Evolutionary conservation across 352 stramenopile species (phyloP).

Genomic region (Phytophthora capsici): DNA sequence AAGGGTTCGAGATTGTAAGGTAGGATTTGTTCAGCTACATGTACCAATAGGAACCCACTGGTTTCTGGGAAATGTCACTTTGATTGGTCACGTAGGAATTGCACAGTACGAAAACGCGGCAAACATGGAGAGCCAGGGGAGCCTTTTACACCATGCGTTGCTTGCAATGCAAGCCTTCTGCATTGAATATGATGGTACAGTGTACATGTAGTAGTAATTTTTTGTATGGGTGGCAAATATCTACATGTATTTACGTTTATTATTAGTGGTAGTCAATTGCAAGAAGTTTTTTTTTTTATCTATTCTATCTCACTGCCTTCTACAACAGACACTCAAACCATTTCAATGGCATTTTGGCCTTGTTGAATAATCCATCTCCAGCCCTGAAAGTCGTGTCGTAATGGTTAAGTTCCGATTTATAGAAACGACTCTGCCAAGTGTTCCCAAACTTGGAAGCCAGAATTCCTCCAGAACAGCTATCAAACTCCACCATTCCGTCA

Average conservation of each 20-base stretch:
- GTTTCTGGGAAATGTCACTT: constrained; percentile 1
- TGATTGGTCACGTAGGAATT: not conserved
- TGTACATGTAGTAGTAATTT: too few relatives aligned
- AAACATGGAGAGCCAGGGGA: not conserved
- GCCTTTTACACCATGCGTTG: too few relatives aligned
- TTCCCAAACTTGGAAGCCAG: constrained; percentile 1
- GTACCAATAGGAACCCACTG: not conserved
- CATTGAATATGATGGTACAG: too few relatives aligned
- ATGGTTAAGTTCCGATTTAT: constrained; percentile 44
- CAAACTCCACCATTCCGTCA: constrained; percentile 35
- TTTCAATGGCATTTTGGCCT: constrained; percentile 51
- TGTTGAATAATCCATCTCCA: constrained; percentile 43
- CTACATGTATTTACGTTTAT: too few relatives aligned
- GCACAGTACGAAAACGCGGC: not conserved
- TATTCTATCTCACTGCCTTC: not conserved
- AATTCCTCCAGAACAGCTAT: constrained; percentile 26
- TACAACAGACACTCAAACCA: constrained; percentile 66
- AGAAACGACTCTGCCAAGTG: constrained; percentile 10
- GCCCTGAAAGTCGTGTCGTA: constrained; percentile 49
- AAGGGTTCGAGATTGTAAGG: not conserved
- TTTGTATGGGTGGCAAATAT: too few relatives aligned
- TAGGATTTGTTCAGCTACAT: not conserved
- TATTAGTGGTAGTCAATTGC: too few relatives aligned
- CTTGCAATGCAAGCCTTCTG: too few relatives aligned
- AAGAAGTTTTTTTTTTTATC: too few relatives aligned